Evolutionary conservation across 2,329 filamentous ascomycete genomes (phyloP), one percentile per base, ranked within the genome.

Genomic region (Chrysoporthe deuterocubensis): DNA sequence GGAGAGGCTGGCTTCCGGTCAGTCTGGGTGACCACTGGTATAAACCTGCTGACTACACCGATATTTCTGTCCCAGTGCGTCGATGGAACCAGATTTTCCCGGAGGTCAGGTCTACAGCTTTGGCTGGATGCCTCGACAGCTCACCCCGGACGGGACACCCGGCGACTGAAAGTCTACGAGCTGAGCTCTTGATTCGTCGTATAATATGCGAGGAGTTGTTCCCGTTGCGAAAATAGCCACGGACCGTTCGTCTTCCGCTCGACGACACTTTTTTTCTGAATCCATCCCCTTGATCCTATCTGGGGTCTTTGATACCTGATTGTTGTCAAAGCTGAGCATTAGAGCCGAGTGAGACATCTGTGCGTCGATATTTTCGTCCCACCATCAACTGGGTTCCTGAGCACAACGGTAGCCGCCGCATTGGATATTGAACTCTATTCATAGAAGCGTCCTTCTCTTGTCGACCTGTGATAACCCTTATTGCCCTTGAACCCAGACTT

Each of bases 171-270:
- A 54, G n/a, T 7, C 18, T n/a, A 8, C 16, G 14, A 16, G 32
- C 34, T 43, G 11, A 32, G 46, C 43, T 26, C 26, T 26, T 26
- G 26, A 26, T 26, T 26, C 26, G 26, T 26, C 26, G 26, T 26
- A 26, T 26, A 26, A 26, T 26, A 26, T 26, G 26, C 26, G 26
- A 26, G 26, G 26, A 26, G 9, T 26, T 43, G 13, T 21, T 44
- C 43, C 26, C 48, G 16, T 5, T 2, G 54, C 48, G 57, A 64
- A 64, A 59, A 67, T 67, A 67, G 66, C 44, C 26, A 67, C 66
- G 66, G 66, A 43, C 37, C 54, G 4, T 50, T 54, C 61, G 21
- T 18, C 18, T 42, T 58, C 66, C 66, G 66, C 66, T 67, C 61
- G 61, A 67, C 18, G 61, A 60, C 9, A 18, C 9, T 9, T n/a